Conservation (phyloP, 257 asterid genomes). For the Coffea canephora region DNA sequence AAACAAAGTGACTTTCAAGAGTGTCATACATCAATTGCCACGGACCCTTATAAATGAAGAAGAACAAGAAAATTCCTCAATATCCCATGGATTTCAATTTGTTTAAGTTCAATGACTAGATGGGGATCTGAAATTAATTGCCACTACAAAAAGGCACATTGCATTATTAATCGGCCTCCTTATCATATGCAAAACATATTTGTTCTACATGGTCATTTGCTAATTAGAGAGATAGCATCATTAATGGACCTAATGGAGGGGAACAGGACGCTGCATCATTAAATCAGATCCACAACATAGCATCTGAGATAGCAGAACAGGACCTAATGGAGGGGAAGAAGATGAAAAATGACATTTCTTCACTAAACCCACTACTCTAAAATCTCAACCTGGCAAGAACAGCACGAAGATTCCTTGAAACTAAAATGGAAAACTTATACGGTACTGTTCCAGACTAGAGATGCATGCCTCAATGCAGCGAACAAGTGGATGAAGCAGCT, state of each 20-base stretch:
- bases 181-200: background rate
- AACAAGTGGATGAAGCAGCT: no score
- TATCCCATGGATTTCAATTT: no score
- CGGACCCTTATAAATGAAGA: no score
- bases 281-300: no score
- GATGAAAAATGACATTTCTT: no score
- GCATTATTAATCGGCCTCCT: background rate
- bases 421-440: background rate
- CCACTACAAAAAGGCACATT: background rate
- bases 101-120: background rate
- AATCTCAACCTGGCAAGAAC: background rate
- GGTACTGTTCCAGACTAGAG: background rate
- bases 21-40: background rate
- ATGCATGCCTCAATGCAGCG: background rate
- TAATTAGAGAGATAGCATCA: no score
- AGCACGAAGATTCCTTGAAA: background rate
- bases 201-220: no score
- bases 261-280: no score
- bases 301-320: no score
- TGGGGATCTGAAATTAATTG: background rate
- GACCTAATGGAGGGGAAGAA: no score
- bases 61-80: no score
- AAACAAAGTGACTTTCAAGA: background rate
- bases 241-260: no score
- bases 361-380: background rate